Evolutionary conservation across 192 early-diverging fungal genomes (phyloP).

Genomic region (Glomus cerebriforme): DNA sequence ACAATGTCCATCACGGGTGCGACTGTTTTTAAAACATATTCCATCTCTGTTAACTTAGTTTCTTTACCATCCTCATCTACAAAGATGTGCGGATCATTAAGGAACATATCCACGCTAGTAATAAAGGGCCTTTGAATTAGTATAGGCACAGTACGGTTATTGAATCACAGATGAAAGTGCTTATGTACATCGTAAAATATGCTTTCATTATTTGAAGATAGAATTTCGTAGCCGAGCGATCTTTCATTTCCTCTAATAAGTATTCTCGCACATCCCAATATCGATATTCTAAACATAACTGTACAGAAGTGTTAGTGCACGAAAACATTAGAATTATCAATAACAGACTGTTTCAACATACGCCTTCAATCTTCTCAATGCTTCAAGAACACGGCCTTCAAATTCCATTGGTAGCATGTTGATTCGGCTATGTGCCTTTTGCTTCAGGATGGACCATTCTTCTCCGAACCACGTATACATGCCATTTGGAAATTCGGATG

Average conservation of each 20-base stretch:
- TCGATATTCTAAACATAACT: slow-evolving; percentile 3
- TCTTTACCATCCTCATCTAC: slow-evolving; percentile 1
- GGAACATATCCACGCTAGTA: slow-evolving; percentile 8
- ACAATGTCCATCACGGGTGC: slow-evolving; percentile 4
- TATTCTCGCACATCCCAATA: not conserved
- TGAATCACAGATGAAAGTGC: too few species aligned
- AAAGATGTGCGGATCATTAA: slow-evolving; percentile 6
- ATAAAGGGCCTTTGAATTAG: not conserved
- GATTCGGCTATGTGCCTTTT: not conserved
- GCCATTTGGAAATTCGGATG: slow-evolving; percentile 25
- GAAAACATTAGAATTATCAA: slow-evolving; percentile 4
- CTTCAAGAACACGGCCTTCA: slow-evolving; percentile 11
- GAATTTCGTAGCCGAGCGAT: too few species aligned
- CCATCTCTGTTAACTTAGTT: slow-evolving; percentile 4
- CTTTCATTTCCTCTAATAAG: too few species aligned
- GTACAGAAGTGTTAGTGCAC: slow-evolving; percentile 5
- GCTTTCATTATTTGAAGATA: too few species aligned
- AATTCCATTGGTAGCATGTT: not conserved
- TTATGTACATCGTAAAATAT: too few species aligned
- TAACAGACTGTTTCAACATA: not conserved
- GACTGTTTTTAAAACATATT: slow-evolving; percentile 13
- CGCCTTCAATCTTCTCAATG: not conserved
- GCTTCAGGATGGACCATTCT: slow-evolving; percentile 10
- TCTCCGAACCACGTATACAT: slow-evolving; percentile 28
- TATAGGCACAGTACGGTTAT: too few species aligned